These are phyloP conservation scores for Knufia petricola DNA, from an alignment of 2,329 filamentous ascomycete genomes.

Conservation along the genomic window DNA sequence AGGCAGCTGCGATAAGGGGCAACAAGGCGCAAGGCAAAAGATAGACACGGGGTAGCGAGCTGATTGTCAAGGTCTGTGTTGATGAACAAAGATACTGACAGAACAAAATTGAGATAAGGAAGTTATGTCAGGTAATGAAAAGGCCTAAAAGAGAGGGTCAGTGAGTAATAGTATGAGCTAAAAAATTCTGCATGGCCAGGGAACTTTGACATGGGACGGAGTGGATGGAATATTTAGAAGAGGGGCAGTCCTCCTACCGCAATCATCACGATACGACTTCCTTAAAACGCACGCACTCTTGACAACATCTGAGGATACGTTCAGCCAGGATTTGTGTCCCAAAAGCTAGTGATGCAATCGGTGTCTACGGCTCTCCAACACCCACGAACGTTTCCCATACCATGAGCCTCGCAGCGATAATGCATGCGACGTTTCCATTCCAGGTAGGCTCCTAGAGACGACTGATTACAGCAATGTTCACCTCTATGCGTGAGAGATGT, in stretches of 20 bases:
- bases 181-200: constrained; percentile 16
- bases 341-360: not conserved
- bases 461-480: no score
- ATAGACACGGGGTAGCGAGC: constrained; percentile 10
- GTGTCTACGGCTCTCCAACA: not conserved
- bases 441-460: no score
- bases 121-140: constrained; percentile 20
- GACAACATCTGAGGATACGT: not conserved
- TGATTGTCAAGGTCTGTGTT: not conserved
- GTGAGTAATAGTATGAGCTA: constrained; percentile 25
- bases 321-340: not conserved
- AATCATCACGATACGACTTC: not conserved
- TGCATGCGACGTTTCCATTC: no score
- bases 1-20: constrained; percentile 8
- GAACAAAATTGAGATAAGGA: constrained; percentile 24
- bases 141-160: constrained; percentile 9
- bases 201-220: not conserved
- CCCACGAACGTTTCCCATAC: no score
- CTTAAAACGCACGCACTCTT: not conserved
- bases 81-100: constrained; percentile 23
- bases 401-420: no score
- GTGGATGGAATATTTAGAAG: constrained; percentile 10
- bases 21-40: constrained; percentile 13
- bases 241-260: constrained; percentile 2
- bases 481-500: no score